Percentiles rank a stretch among this genome's conserved stretches.
phyloP scores from a whole-genome alignment of 108 stramenopile genomes.

The Nitzschia sp. region DNA sequence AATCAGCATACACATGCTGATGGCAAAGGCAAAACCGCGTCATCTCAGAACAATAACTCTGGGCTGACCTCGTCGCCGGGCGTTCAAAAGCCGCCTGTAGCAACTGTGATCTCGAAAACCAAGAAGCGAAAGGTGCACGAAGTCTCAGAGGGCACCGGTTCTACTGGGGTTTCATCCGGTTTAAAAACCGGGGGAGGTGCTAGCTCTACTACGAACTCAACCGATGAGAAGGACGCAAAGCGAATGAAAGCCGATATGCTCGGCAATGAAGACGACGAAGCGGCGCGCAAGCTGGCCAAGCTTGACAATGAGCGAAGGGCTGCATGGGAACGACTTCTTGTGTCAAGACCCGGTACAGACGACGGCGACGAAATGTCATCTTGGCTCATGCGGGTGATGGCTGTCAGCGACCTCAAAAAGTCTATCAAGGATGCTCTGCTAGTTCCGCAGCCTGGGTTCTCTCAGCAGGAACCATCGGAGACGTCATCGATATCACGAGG shows the following conservation, averaged over 20 bases:
- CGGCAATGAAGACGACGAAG: not conserved
- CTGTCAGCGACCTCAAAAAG: conserved; percentile 18
- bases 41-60: not conserved
- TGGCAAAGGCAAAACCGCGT: not conserved
- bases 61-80: no score
- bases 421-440: conserved; percentile 6
- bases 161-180: not conserved
- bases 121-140: conserved; percentile 1
- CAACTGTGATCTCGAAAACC: not conserved
- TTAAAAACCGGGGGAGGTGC: not conserved
- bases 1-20: not conserved
- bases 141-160: not conserved
- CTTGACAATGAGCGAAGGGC: conserved; percentile 6
- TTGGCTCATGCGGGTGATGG: conserved; percentile 7
- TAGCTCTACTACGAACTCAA: not conserved
- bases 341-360: conserved; percentile 10
- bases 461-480: not conserved
- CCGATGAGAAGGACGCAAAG: not conserved
- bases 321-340: conserved; percentile 7
- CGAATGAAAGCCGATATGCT: not conserved
- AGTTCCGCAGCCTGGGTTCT: not conserved
- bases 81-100: not conserved
- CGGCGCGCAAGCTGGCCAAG: not conserved
- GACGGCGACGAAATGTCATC: not conserved
- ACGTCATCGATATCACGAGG: not conserved